Percentiles rank a stretch among this genome's conserved stretches.
Conservation (phyloP, 495 filamentous ascomycete species). For the Podospora australis region DNA sequence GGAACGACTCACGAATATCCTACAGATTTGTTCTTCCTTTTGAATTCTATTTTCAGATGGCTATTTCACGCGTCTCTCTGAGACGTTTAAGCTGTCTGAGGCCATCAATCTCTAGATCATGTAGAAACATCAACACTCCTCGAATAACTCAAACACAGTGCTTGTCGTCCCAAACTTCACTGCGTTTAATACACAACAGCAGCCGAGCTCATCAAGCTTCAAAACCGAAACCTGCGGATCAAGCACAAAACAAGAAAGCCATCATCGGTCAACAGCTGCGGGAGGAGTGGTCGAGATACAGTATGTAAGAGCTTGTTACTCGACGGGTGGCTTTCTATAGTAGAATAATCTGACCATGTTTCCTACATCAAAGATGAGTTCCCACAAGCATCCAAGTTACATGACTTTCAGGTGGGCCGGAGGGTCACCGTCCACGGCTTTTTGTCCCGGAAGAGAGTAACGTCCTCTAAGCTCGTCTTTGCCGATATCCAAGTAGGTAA, state of each 20-base stretch:
- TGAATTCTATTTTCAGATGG: no score
- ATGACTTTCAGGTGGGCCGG: conserved; percentile 33
- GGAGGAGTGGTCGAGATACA: conserved; percentile 25
- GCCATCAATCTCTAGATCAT: background rate
- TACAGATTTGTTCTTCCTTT: no score
- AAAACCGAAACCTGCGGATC: background rate
- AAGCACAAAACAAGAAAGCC: background rate
- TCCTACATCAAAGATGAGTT: conserved; percentile 42
- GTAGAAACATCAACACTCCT: background rate
- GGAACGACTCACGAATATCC: no score
- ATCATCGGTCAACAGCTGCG: conserved; percentile 14
- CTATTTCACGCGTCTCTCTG: conserved; percentile 16
- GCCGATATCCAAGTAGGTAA: conserved; percentile 46
- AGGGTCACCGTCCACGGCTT: conserved; percentile 67
- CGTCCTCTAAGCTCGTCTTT: conserved; percentile 63
- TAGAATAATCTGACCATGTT: no score
- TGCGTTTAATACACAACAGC: conserved; percentile 10
- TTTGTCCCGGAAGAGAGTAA: conserved; percentile 53
- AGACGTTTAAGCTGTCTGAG: conserved; percentile 16
- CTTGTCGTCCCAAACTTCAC: conserved; percentile 4
- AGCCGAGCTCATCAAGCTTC: no score
- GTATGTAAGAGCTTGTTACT: conserved; percentile 11
- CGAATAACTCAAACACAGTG: conserved; percentile 1
- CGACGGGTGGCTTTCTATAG: background rate
- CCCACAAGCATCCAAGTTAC: conserved; percentile 37